Evolutionary conservation across 306 rosid genomes (phyloP), one percentile per base, ranked within the genome.

Genomic region (Hippophae gyantsensis): DNA sequence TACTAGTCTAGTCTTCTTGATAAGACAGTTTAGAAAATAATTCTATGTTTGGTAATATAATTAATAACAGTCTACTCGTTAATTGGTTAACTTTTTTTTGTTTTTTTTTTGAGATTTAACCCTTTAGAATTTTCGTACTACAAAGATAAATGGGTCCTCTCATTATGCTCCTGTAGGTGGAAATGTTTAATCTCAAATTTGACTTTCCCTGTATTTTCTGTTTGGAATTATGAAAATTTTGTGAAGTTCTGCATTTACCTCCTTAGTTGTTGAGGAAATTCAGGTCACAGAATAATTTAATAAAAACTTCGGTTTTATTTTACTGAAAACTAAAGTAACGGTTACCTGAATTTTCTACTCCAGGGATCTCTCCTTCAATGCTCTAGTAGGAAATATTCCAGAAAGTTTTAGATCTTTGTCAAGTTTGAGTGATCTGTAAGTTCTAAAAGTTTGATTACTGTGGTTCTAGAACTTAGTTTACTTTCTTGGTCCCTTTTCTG

Each of bases 311-410:
- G 32, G 42, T 60, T 32, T 18, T 58, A 51, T 58, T 64, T 54
- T 32, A 54, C 48, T 13, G 52, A 10, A 26, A 18, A 48, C 38
- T 32, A 45, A 63, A 43, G 54, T 74, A 72, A 71, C 46, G 10
- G 26, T 62, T 50, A 62, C 46, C 53, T 69, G 38, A 70, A 27
- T 72, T 66, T 40, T 67, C 64, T 69, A 67, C 75, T 74, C 77
- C 93, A 92, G 99, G 86, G 99, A 93, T 58, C 76, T 93, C 54
- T 93, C 99, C 9, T 88, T 75, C 82, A 93, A 93, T 84, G 8
- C 79, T 63, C 61, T 93, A 58, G 40, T 85, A 6, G 94, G 97
- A 25, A 63, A 63, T 75, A 95, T 93, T 67, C 99, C 99, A 60
- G 78, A 74, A 77, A 82, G 90, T 68, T 51, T 93, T 59, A 86